Percentiles rank a stretch among this genome's conserved stretches.
phyloP scores from a whole-genome alignment of 495 filamentous ascomycete species.

The Letharia columbiana region DNA sequence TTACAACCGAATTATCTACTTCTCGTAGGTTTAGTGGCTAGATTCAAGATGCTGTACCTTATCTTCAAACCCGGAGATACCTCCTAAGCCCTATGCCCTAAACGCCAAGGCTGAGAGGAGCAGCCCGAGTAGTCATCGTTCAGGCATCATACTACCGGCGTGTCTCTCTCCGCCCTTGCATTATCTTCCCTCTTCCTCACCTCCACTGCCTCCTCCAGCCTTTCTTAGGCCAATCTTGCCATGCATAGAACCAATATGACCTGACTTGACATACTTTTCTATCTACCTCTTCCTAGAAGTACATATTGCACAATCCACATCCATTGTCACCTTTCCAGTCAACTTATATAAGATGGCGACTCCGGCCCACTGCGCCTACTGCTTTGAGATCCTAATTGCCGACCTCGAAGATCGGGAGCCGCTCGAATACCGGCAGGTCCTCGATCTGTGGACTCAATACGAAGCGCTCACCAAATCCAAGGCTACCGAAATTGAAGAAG shows the following conservation, averaged over 20 bases:
- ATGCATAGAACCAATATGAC: not conserved
- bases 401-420: conserved; percentile 52
- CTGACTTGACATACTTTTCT: not conserved
- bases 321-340: not conserved
- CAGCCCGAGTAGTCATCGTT: too few relatives aligned
- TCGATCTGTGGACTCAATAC: conserved; percentile 61
- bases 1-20: too few relatives aligned
- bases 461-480: conserved; percentile 26
- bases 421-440: conserved; percentile 53
- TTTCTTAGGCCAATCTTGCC: not conserved
- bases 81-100: not conserved
- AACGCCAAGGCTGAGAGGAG: too few relatives aligned
- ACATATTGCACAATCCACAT: not conserved
- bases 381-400: conserved; percentile 75
- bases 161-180: not conserved
- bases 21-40: too few relatives aligned
- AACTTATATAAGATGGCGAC: conserved; percentile 57
- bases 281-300: too few relatives aligned
- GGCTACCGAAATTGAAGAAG: conserved; percentile 13
- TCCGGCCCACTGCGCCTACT: conserved; percentile 75
- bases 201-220: too few relatives aligned
- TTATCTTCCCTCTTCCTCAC: not conserved
- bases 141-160: not conserved
- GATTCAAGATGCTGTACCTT: too few relatives aligned
- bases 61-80: not conserved